Percentiles rank a stretch among this genome's conserved stretches.
phyloP scores from a whole-genome alignment of 768 basidiomycete genomes.

The Daedaleopsis sinensis region DNA sequence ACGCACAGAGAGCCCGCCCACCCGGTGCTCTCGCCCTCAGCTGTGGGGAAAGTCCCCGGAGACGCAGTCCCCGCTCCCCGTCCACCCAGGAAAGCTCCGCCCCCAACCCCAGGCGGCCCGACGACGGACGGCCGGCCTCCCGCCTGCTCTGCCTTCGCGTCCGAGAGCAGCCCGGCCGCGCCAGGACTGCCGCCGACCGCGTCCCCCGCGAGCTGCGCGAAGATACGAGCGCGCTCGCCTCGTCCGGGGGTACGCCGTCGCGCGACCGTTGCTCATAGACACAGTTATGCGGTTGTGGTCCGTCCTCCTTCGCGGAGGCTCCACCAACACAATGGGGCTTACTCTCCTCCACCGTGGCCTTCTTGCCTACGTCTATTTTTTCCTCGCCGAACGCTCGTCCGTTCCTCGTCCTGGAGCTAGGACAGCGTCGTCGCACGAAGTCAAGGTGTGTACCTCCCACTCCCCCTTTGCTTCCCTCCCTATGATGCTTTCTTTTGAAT shows the following conservation, averaged over 20 bases:
- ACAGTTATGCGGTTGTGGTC: slow-evolving; percentile 85
- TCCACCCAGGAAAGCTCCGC: slow-evolving; percentile 69
- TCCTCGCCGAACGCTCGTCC: slow-evolving; percentile 42
- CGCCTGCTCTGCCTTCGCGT: slow-evolving; percentile 20
- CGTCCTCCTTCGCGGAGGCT: slow-evolving; percentile 23
- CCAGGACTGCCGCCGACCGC: slow-evolving; percentile 36
- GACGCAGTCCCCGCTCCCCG: slow-evolving; percentile 60
- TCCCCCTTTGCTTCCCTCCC: slow-evolving; percentile 11
- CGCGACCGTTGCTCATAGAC: slow-evolving; percentile 78
- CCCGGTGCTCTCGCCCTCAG: slow-evolving; percentile 42
- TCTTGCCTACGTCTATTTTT: slow-evolving; percentile 50
- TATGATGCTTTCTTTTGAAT: slow-evolving; percentile 77
- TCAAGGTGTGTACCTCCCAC: slow-evolving; percentile 5
- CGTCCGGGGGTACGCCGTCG: slow-evolving; percentile 45
- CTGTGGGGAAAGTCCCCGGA: slow-evolving; percentile 97
- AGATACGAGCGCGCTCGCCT: slow-evolving; percentile 71
- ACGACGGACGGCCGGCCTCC: slow-evolving; percentile 49
- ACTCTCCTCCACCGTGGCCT: slow-evolving; percentile 70
- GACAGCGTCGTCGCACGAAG: too few relatives aligned
- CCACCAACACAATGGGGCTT: slow-evolving; percentile 91
- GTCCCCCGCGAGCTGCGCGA: slow-evolving; percentile 65
- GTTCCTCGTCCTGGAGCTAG: slow-evolving; percentile 31
- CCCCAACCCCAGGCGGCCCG: slow-evolving; percentile 67
- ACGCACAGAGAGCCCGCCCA: slow-evolving; percentile 62
- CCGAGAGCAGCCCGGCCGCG: slow-evolving; percentile 45